Percentiles rank a stretch among this genome's conserved stretches.
Conservation (phyloP, 345 rosid genomes). For the Trapa incisa region DNA sequence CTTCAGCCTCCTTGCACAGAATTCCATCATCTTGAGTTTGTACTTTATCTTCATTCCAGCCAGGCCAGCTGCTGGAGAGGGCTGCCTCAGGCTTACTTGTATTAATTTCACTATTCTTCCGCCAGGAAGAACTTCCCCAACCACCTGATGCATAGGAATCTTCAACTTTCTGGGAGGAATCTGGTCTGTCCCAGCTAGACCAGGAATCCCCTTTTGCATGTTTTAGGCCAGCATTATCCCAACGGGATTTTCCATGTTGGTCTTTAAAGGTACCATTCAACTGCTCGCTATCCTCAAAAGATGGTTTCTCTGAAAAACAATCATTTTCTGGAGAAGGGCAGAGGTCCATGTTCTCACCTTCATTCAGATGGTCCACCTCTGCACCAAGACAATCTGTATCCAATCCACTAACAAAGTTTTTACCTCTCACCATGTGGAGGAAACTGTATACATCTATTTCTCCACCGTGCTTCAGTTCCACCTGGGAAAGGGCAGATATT, state of each 20-base stretch:
- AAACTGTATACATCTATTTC: constrained; percentile 54
- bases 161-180: constrained; percentile 10
- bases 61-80: not conserved
- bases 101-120: not conserved
- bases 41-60: not conserved
- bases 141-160: constrained; percentile 12
- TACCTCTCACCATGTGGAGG: constrained; percentile 58
- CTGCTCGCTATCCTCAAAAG: constrained; percentile 55
- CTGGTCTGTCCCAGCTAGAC: constrained; percentile 23
- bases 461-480: constrained; percentile 25
- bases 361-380: constrained; percentile 51
- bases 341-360: constrained; percentile 48
- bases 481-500: constrained; percentile 20
- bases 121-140: constrained; percentile 17
- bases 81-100: not conserved
- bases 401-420: constrained; percentile 17
- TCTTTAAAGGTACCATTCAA: constrained; percentile 6
- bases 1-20: not conserved
- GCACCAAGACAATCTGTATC: constrained; percentile 58
- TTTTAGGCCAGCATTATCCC: constrained; percentile 26
- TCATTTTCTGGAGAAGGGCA: constrained; percentile 57
- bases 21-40: not conserved
- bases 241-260: constrained; percentile 20
- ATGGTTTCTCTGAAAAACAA: constrained; percentile 35
- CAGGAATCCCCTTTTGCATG: constrained; percentile 10